These are phyloP conservation scores for Nemania serpens DNA, from an alignment of 2,329 filamentous ascomycete species.

Conservation along the genomic window DNA sequence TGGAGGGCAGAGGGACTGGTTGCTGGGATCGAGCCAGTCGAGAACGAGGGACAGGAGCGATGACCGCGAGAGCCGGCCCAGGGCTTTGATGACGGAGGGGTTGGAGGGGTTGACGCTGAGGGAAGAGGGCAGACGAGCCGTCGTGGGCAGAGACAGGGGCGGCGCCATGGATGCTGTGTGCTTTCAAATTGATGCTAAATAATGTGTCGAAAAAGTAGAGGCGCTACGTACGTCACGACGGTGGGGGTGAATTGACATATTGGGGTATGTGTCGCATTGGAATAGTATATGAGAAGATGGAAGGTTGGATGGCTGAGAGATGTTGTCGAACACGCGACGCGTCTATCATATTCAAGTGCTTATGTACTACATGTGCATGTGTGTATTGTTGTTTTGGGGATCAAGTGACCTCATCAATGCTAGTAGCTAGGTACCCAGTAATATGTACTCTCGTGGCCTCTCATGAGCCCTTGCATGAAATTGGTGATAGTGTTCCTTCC, in stretches of 20 bases:
- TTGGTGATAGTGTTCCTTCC: no score
- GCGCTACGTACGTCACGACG: no score
- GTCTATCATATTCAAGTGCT: no score
- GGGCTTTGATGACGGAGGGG: constrained; percentile 65
- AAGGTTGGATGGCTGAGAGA: not conserved
- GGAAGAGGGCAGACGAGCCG: constrained; percentile 71
- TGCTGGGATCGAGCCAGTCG: constrained; percentile 75
- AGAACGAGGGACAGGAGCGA: constrained; percentile 74
- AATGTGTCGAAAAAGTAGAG: not conserved
- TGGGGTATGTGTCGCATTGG: no score
- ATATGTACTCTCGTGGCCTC: no score
- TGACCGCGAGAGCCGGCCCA: constrained; percentile 72
- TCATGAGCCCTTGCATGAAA: no score
- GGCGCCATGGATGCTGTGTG: constrained; percentile 47
- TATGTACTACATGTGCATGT: no score
- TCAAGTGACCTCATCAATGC: not conserved
- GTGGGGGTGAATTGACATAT: no score
- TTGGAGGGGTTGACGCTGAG: constrained; percentile 70
- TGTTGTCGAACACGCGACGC: constrained; percentile 14
- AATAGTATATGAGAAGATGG: not conserved
- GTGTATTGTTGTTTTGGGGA: not conserved
- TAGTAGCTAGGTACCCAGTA: no score
- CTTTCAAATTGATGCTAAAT: no score
- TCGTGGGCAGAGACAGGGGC: constrained; percentile 70
- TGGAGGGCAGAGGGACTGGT: constrained; percentile 63